Evolutionary conservation across 768 basidiomycete species (phyloP).

Genomic region (Lactifluus volemus): DNA sequence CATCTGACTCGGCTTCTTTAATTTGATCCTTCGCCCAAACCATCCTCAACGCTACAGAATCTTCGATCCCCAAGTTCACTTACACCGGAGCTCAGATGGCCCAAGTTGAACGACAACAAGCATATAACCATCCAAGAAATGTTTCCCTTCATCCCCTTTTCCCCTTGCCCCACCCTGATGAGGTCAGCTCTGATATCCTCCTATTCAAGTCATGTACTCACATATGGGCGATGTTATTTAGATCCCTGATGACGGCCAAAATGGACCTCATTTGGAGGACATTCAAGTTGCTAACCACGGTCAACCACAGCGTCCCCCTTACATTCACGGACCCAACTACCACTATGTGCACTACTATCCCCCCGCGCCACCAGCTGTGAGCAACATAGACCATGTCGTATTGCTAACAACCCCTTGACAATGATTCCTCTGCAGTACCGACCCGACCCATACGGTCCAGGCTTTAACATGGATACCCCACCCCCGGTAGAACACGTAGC

Average conservation of each 20-base stretch:
- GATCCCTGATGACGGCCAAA: neutral
- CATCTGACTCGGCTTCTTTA: constrained; percentile 11
- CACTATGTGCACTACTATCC: neutral
- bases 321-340: neutral
- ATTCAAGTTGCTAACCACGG: neutral
- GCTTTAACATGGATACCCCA: neutral
- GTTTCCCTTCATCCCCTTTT: neutral
- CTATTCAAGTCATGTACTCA: neutral
- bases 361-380: neutral
- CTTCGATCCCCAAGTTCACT: too few species aligned
- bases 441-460: neutral
- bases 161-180: too few species aligned
- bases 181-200: too few species aligned
- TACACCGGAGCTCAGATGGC: too few species aligned
- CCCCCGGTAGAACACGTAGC: neutral
- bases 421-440: neutral
- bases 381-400: neutral
- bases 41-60: neutral
- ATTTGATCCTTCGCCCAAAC: constrained; percentile 13
- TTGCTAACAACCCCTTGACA: neutral
- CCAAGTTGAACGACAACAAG: neutral
- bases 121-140: neutral
- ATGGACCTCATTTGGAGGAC: neutral
- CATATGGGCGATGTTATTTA: neutral
- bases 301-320: neutral